Evolutionary conservation across 2,329 filamentous ascomycete species (phyloP).

Genomic region (Colletotrichum navitas): DNA sequence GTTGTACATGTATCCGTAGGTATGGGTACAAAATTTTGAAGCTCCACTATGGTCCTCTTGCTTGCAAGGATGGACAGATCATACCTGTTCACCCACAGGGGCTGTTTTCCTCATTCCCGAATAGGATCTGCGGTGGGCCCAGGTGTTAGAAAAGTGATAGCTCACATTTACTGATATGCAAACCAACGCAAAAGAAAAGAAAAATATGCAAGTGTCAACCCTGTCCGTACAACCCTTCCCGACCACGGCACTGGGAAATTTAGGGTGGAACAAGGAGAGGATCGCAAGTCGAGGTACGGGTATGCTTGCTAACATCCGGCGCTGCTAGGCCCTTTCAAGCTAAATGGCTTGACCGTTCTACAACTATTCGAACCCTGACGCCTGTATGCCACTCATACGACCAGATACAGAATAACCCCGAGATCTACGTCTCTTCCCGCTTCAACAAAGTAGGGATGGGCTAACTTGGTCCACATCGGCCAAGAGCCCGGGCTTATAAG

Average conservation of each 20-base stretch:
- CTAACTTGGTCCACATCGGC: not conserved
- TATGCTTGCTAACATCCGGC: conserved; percentile 15
- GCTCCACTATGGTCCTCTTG: conserved; percentile 28
- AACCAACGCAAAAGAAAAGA: conserved; percentile 16
- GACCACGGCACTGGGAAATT: conserved; percentile 34
- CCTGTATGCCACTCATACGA: not conserved
- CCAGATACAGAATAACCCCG: conserved; percentile 13
- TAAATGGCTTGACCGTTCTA: not conserved
- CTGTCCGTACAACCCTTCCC: conserved; percentile 18
- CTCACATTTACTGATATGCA: conserved; percentile 24
- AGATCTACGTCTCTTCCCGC: conserved; percentile 32
- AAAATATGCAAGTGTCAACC: conserved; percentile 25
- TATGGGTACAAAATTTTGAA: conserved; percentile 22
- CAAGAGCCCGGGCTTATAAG: not conserved
- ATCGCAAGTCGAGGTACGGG: conserved; percentile 13
- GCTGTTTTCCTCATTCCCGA: conserved; percentile 26
- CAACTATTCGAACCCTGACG: not conserved
- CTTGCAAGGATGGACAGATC: conserved; percentile 35
- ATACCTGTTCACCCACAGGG: conserved; percentile 37
- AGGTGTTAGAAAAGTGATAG: conserved; percentile 23
- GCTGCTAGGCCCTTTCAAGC: conserved; percentile 10
- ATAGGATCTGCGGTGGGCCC: conserved; percentile 18
- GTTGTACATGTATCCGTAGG: conserved; percentile 2
- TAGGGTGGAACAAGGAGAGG: conserved; percentile 27
- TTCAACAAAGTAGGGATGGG: conserved; percentile 19